Evolutionary conservation across 2,329 filamentous ascomycete genomes (phyloP), one percentile per base, ranked within the genome.

Genomic region (Claviceps sp.): DNA sequence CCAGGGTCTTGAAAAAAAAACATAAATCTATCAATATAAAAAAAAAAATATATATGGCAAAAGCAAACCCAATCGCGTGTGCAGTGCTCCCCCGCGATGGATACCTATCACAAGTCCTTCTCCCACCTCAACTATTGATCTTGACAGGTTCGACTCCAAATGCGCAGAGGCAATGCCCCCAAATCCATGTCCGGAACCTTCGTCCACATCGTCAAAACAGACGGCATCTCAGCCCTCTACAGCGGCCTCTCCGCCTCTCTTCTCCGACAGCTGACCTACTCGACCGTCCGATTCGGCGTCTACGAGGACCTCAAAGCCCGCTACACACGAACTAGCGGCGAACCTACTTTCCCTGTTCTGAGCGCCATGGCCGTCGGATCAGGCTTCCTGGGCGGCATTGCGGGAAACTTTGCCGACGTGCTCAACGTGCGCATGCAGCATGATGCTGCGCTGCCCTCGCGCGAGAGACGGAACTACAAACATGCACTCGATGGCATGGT

Each of bases 371-470:
- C 91, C 50, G 85, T 82, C 23, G 71, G 81, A 29, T 91, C 93
- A 7, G 93, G 93, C 49, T 87, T 96, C 64, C 69, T 94, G 2
- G 93, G 93, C 55, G 93, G 93, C 48, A 71, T 97, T 46, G 86
- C 85, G 5, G 93, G 93, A 57, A 98, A 97, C 70, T 89, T 90
- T 2, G 91, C 90, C 57, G 93, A 98, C 66, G 89, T 98, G 37
- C 76, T 96, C 62, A 98, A 98, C 69, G 93, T 98, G 48, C 88
- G 93, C 58, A 98, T 98, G 93, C 93, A 98, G 71, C 88, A 95
- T 69, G 93, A 84, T 62, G 83, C 86, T 2, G 82, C 88, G 0
- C 79, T 96, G 1, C 86, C 89, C 0, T 62, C 71, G 1, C 76
- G 77, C 5, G 73, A 94, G 62, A 82, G 88, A 47, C 80, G 91